Conservation (phyloP, 805 yeast genomes). For the Scheffersomyces ergatensis region DNA sequence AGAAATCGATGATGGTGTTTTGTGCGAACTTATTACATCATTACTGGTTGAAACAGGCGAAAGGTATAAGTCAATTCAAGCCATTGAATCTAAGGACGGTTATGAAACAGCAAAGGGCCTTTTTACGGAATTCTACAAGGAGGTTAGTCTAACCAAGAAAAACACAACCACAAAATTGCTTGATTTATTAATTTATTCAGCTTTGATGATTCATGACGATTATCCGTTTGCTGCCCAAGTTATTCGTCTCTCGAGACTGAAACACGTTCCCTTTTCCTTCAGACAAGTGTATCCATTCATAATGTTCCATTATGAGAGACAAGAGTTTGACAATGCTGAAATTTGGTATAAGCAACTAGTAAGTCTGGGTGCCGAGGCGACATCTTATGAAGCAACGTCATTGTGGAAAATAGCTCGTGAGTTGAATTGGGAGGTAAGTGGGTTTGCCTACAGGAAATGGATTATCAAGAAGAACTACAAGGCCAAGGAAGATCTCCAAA, state of each 20-base stretch:
- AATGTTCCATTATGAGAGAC: constrained; percentile 28
- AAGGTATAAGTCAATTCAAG: neutral
- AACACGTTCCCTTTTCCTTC: constrained; percentile 33
- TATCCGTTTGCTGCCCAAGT: constrained; percentile 29
- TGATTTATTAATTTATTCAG: constrained; percentile 29
- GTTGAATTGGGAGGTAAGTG: constrained; percentile 33
- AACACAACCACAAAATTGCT: constrained; percentile 19
- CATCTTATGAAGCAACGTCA: constrained; percentile 23
- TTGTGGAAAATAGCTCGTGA: constrained; percentile 32
- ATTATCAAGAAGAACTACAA: constrained; percentile 20
- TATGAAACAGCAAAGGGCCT: constrained; percentile 27
- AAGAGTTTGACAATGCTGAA: constrained; percentile 29
- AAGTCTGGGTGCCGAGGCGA: constrained; percentile 27
- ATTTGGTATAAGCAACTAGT: constrained; percentile 36
- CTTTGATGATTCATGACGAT: constrained; percentile 31
- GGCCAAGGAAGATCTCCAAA: constrained; percentile 14
- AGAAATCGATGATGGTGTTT: neutral
- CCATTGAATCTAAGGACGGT: constrained; percentile 5
- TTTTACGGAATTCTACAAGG: constrained; percentile 17
- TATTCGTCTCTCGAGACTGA: constrained; percentile 21
- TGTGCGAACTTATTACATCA: constrained; percentile 16
- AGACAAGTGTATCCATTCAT: constrained; percentile 40
- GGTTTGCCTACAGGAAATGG: constrained; percentile 26
- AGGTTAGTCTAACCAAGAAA: constrained; percentile 9
- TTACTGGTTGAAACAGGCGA: constrained; percentile 18